Evolutionary conservation across 805 yeast species (phyloP), one percentile per base, ranked within the genome.

Genomic region (Teunomyces barrocoloradensis): DNA sequence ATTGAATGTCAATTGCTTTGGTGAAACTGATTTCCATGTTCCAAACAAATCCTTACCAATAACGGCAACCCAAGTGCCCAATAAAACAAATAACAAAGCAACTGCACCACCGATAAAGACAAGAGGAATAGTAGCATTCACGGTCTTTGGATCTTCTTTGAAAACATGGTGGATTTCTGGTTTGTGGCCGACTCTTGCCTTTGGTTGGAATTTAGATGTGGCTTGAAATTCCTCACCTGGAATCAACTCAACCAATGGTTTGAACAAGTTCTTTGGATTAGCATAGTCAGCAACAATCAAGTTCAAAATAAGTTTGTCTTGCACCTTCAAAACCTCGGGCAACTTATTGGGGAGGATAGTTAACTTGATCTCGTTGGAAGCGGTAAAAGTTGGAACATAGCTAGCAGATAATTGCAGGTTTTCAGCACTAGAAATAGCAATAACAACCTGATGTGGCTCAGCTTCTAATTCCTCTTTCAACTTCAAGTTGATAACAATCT

Each of bases 101-200:
- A 69, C 52, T 11, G 81, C 75, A 5, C 66, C 67, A 3, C 67
- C 69, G 15, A 75, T 71, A 56, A 86, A 84, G 0, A 74, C 54
- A 7, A 74, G 52, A 2, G 91, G 84, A 20, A 86, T 53, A 2
- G 73, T 50, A 6, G 80, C 65, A 46, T 78, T 68, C 10, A 80
- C 82, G 30, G 83, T 79, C 29, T 64, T 64, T 17, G 82, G 80
- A n/a, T 77, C 78, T 3, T 66, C 61, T 46, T 73, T 74, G 70
- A 89, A 89, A 32, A 66, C 61, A 63, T 87, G 89, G 53, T 64
- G 64, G 53, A 89, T 85, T 65, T 85, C 90, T 2, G 83, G 79
- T 59, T 75, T 63, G 11, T 76, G 62, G 2, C 77, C 85, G 47
- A 75, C 65, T 53, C 77, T 69, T 18, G 75, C 53, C 48, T 59